Evolutionary conservation across 2,329 filamentous ascomycete species (phyloP).

Genomic region (Talaromyces sp.): DNA sequence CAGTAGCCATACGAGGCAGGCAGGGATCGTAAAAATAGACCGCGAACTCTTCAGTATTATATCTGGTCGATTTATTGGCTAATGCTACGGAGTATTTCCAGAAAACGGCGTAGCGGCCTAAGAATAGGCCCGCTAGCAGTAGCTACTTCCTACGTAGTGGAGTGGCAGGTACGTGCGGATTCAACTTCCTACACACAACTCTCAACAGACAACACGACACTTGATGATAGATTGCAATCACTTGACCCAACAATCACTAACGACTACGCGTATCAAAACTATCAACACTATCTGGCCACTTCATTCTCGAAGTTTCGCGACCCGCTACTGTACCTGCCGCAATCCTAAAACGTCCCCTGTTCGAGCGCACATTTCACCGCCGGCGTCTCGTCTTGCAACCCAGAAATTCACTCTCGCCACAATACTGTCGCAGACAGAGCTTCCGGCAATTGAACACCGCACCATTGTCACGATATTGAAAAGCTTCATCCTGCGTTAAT

Average conservation of each 20-base stretch:
- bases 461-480: neutral
- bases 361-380: constrained; percentile 1
- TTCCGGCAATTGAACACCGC: neutral
- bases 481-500: neutral
- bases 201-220: neutral
- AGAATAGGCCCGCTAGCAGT: neutral
- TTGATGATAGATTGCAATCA: neutral
- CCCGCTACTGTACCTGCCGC: neutral
- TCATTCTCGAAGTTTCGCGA: neutral
- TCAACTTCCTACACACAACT: neutral
- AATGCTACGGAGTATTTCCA: neutral
- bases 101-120: constrained; percentile 9
- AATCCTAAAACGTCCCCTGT: constrained; percentile 5
- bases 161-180: neutral
- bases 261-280: too few relatives aligned
- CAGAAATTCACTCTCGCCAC: too few relatives aligned
- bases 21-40: constrained; percentile 4
- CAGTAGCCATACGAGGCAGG: neutral
- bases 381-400: neutral
- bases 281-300: too few relatives aligned
- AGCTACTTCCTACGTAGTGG: neutral
- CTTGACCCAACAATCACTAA: too few relatives aligned
- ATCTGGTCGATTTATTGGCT: neutral
- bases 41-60: neutral
- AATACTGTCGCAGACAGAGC: neutral